Evolutionary conservation across 805 yeast species (phyloP).

Genomic region (Candida ipomoeae): DNA sequence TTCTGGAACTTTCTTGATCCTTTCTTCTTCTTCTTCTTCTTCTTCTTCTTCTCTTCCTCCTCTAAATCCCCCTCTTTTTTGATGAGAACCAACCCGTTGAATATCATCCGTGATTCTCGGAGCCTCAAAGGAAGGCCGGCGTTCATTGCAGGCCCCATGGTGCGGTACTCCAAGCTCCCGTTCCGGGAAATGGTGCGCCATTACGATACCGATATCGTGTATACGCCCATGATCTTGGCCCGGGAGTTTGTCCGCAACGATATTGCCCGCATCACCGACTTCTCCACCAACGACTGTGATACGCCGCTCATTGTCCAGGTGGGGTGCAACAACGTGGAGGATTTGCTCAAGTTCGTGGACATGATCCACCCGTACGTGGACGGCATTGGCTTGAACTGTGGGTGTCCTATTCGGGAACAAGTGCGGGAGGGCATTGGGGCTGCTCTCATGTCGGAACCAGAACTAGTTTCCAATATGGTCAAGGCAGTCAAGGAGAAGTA

Average conservation of each 20-base stretch:
- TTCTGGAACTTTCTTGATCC: too few relatives aligned
- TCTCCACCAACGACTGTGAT: conserved; percentile 72
- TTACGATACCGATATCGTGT: conserved; percentile 75
- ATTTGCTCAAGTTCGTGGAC: conserved; percentile 75
- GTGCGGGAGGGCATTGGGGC: conserved; percentile 96
- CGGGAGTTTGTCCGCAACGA: conserved; percentile 87
- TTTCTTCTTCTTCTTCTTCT: too few relatives aligned
- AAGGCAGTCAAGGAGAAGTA: conserved; percentile 71
- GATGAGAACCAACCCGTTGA: conserved; percentile 31
- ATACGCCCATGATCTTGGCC: conserved; percentile 95
- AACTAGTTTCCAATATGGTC: conserved; percentile 79
- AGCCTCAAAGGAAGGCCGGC: conserved; percentile 31
- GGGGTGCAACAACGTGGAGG: conserved; percentile 82
- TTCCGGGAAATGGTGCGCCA: conserved; percentile 74
- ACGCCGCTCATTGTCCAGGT: conserved; percentile 80
- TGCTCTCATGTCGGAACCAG: conserved; percentile 82
- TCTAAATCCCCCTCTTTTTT: not conserved
- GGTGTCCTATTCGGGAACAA: conserved; percentile 95
- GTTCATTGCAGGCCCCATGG: conserved; percentile 83
- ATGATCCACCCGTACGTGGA: conserved; percentile 90
- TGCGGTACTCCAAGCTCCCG: conserved; percentile 89
- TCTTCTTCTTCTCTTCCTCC: too few relatives aligned
- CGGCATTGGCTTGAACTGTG: conserved; percentile 93
- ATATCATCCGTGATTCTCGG: conserved; percentile 26
- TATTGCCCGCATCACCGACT: conserved; percentile 78